These are phyloP conservation scores for Verticillium dahliae DNA, from an alignment of 2,329 filamentous ascomycete species.

Conservation along the genomic window DNA sequence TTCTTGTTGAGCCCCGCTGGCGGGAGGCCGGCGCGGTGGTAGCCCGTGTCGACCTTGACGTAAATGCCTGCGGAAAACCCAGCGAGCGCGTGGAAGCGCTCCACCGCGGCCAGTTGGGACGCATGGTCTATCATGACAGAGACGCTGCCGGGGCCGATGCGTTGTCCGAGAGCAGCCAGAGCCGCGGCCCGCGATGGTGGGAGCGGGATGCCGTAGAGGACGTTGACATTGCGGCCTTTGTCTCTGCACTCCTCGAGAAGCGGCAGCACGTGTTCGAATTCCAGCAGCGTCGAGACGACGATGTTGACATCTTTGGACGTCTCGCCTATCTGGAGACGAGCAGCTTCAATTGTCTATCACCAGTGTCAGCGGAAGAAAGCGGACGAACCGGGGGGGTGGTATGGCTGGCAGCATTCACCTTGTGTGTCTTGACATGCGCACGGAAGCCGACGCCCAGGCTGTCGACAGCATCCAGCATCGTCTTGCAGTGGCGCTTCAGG, in stretches of 20 bases:
- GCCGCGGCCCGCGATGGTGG: conserved; percentile 45
- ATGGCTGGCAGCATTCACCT: conserved; percentile 28
- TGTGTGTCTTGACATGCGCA: conserved; percentile 62
- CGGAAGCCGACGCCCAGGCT: conserved; percentile 47
- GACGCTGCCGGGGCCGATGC: conserved; percentile 39
- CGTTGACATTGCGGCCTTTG: conserved; percentile 14
- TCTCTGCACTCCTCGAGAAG: conserved; percentile 24
- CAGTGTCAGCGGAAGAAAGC: not conserved
- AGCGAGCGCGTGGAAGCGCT: conserved; percentile 22
- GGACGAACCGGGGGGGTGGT: too few species aligned
- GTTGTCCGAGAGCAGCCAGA: conserved; percentile 35
- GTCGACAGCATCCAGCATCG: conserved; percentile 45
- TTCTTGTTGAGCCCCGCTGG: conserved; percentile 30
- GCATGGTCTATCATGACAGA: conserved; percentile 52
- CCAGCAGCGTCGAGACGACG: conserved; percentile 52
- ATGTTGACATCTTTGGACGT: conserved; percentile 37
- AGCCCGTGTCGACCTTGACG: conserved; percentile 58
- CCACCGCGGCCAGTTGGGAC: conserved; percentile 30
- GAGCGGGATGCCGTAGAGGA: conserved; percentile 57
- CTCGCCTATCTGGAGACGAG: conserved; percentile 46
- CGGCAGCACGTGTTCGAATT: conserved; percentile 47
- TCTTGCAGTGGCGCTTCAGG: conserved; percentile 45
- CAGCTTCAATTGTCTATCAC: conserved; percentile 44
- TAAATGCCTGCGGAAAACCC: conserved; percentile 34
- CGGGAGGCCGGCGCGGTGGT: conserved; percentile 53